A percentile compares a stretch with the other conserved stretches of the same genome.
phyloP scores from a whole-genome alignment of 257 asterid species.

The Salvia hispanica region DNA sequence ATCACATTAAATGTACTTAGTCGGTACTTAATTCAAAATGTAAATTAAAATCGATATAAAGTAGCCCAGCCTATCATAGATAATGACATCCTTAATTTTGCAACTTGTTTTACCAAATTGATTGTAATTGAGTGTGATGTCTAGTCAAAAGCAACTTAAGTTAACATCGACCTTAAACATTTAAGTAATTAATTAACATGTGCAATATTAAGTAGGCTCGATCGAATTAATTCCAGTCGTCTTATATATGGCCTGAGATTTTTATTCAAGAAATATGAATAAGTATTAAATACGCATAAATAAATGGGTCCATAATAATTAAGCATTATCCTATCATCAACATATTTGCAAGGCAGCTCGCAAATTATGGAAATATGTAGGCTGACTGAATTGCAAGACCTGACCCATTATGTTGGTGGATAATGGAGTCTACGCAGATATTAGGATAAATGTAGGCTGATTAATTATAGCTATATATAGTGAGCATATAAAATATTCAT shows the following conservation, averaged over 20 bases:
- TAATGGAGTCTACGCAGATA: constrained; percentile 36
- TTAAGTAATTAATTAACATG: constrained; percentile 35
- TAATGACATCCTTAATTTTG: too few species aligned
- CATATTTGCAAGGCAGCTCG: constrained; percentile 50
- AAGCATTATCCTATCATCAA: constrained; percentile 38
- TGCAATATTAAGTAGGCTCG: constrained; percentile 49
- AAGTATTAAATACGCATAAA: neutral
- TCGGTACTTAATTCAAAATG: too few species aligned
- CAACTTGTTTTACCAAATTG: too few species aligned
- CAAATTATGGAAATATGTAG: constrained; percentile 49
- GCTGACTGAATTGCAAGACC: constrained; percentile 45
- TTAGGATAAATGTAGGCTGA: constrained; percentile 6
- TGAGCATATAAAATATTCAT: neutral
- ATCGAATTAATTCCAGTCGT: constrained; percentile 34
- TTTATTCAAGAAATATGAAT: neutral
- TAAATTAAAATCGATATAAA: too few species aligned
- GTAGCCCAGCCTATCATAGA: too few species aligned
- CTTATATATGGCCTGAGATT: constrained; percentile 21
- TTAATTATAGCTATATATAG: neutral
- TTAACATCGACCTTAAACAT: constrained; percentile 29
- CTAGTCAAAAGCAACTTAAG: constrained; percentile 37
- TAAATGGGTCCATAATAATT: constrained; percentile 34
- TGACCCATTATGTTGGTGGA: constrained; percentile 65
- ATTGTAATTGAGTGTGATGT: constrained; percentile 22
- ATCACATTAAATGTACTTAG: too few species aligned